Evolutionary conservation across 2,329 filamentous ascomycete genomes (phyloP).

Genomic region (Chaetomium sp.): DNA sequence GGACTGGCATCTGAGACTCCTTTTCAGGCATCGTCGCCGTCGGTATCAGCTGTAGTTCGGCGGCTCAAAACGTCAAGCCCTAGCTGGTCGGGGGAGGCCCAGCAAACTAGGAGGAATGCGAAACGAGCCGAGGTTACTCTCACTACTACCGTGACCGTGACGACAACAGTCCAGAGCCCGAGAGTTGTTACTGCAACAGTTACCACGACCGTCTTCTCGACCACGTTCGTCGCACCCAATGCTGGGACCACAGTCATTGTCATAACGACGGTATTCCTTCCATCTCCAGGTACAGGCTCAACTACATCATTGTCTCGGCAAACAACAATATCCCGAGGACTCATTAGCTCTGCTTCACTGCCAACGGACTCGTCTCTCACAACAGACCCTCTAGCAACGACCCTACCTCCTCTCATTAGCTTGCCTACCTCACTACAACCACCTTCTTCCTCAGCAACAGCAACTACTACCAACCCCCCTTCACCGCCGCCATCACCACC

Average conservation of each 20-base stretch:
- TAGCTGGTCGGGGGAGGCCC: background rate
- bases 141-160: conserved; percentile 15
- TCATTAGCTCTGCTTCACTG: background rate
- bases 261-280: conserved; percentile 32
- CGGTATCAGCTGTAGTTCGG: background rate
- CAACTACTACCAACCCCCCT: background rate
- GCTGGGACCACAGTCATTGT: conserved; percentile 19
- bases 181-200: background rate
- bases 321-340: background rate
- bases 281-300: conserved; percentile 16
- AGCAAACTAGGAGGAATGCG: background rate
- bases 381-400: too few relatives aligned
- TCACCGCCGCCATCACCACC: background rate
- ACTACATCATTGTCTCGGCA: background rate
- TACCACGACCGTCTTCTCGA: conserved; percentile 27
- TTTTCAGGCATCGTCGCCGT: background rate
- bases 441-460: background rate
- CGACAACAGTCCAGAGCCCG: background rate
- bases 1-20: background rate
- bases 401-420: background rate
- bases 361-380: background rate
- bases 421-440: conserved; percentile 4
- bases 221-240: conserved; percentile 29
- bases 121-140: conserved; percentile 19
- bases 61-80: background rate